Percentiles rank a stretch among this genome's conserved stretches.
Evolutionary conservation across 768 basidiomycete genomes (phyloP).

Genomic region (Clitopilus hobsonii): DNA sequence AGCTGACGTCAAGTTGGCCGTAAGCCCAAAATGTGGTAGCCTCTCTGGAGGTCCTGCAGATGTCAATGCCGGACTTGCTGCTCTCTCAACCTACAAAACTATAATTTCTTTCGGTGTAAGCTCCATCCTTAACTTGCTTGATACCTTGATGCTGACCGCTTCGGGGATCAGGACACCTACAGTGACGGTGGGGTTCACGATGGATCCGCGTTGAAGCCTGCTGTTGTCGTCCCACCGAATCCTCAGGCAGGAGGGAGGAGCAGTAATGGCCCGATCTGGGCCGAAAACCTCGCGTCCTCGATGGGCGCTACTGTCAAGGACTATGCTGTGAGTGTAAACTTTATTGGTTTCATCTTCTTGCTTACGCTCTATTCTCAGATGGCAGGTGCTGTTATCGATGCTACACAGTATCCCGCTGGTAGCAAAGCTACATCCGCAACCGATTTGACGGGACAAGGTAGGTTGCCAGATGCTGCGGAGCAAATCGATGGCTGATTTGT

Average conservation of each 20-base stretch:
- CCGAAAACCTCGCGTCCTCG: constrained; percentile 37
- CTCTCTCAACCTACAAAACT: constrained; percentile 32
- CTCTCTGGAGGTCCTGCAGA: constrained; percentile 32
- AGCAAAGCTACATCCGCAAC: constrained; percentile 1
- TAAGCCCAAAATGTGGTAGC: constrained; percentile 40
- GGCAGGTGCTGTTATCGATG: constrained; percentile 23
- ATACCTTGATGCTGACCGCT: constrained; percentile 17
- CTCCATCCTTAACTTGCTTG: neutral
- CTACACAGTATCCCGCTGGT: constrained; percentile 15
- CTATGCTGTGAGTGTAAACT: constrained; percentile 38
- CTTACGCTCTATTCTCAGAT: constrained; percentile 9
- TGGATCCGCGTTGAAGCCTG: constrained; percentile 35
- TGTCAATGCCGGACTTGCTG: constrained; percentile 38
- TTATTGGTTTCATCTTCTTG: neutral
- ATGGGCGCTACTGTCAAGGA: constrained; percentile 39
- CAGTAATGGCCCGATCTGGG: constrained; percentile 49
- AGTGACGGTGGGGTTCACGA: constrained; percentile 34
- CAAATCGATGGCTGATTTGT: too few relatives aligned
- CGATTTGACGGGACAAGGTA: constrained; percentile 24
- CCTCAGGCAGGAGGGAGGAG: constrained; percentile 45
- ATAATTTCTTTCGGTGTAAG: constrained; percentile 50
- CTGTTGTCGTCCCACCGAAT: constrained; percentile 36
- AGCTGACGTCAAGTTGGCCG: constrained; percentile 29
- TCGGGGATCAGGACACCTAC: constrained; percentile 25
- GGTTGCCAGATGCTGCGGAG: neutral